Conservation (phyloP, 805 yeast species). For the Lipomyces oligophaga region DNA sequence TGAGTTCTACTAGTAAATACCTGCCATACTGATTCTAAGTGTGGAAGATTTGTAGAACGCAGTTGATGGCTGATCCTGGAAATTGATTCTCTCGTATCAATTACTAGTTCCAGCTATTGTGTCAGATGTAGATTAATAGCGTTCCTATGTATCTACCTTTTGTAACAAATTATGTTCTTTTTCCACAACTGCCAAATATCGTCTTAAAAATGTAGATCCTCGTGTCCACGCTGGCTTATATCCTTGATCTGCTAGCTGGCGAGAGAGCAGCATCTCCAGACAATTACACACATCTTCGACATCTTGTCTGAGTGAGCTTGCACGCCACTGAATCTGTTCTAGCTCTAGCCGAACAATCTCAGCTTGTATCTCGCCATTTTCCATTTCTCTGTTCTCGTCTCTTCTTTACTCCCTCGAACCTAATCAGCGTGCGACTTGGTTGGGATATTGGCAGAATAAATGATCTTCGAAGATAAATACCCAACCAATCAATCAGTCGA, state of each 20-base stretch:
- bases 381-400: too few species aligned
- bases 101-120: background rate
- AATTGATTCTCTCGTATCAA: background rate
- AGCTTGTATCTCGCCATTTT: too few species aligned
- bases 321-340: too few species aligned
- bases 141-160: background rate
- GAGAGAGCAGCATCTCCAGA: too few species aligned
- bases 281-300: too few species aligned
- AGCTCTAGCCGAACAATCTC: too few species aligned
- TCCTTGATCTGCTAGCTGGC: too few species aligned
- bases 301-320: too few species aligned
- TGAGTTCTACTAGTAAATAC: conserved; percentile 3
- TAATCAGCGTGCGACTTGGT: background rate
- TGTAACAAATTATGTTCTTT: background rate
- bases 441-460: too few species aligned
- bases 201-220: conserved; percentile 3
- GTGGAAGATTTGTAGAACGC: conserved; percentile 16
- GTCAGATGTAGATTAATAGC: background rate
- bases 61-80: conserved; percentile 7
- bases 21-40: conserved; percentile 16
- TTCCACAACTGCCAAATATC: conserved; percentile 5
- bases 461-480: too few species aligned
- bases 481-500: too few species aligned
- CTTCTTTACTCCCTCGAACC: background rate
- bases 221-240: conserved; percentile 7